Conservation (phyloP, 495 filamentous ascomycete species). For the Penicillium robsamsonii region DNA sequence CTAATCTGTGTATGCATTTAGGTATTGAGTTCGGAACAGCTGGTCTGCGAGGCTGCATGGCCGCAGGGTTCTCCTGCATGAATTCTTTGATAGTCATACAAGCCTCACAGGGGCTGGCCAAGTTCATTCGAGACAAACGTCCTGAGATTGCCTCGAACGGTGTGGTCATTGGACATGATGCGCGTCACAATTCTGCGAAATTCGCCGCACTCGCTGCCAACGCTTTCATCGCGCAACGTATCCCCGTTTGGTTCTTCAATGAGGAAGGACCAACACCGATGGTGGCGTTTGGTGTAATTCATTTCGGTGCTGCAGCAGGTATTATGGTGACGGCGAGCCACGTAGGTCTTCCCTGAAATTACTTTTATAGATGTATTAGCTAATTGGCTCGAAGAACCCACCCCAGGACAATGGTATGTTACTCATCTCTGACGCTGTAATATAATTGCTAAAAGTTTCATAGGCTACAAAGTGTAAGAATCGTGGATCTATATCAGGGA, state of each 20-base stretch:
- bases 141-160: constrained; percentile 41
- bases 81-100: constrained; percentile 70
- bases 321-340: constrained; percentile 74
- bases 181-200: constrained; percentile 62
- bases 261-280: constrained; percentile 59
- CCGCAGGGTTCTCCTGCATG: constrained; percentile 68
- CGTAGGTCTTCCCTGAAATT: constrained; percentile 28
- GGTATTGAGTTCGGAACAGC: constrained; percentile 70
- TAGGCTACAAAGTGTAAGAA: constrained; percentile 65
- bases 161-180: constrained; percentile 67
- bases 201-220: constrained; percentile 64
- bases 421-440: neutral
- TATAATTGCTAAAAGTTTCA: constrained; percentile 12
- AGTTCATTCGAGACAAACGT: constrained; percentile 51
- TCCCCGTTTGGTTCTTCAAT: constrained; percentile 62
- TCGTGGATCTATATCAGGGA: neutral
- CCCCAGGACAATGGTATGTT: constrained; percentile 60
- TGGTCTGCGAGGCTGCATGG: constrained; percentile 66
- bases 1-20: constrained; percentile 20
- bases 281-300: constrained; percentile 63
- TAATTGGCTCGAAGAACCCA: constrained; percentile 51
- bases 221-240: constrained; percentile 59
- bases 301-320: constrained; percentile 58
- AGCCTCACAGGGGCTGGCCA: constrained; percentile 68
- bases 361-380: constrained; percentile 12